phyloP scores from a whole-genome alignment of 805 yeast genomes.

The Candida endomychidarum region DNA sequence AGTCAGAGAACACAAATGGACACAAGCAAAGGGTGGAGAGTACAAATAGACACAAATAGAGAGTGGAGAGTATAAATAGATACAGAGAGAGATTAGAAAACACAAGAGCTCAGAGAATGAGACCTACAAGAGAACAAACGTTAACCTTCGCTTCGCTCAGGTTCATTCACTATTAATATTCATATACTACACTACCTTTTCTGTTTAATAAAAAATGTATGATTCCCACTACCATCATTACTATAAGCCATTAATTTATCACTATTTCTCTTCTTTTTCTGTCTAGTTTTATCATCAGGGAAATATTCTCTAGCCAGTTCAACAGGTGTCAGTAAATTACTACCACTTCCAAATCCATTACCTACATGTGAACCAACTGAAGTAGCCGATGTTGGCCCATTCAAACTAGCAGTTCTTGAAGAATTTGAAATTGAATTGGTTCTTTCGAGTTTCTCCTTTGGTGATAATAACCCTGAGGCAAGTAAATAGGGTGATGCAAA shows the following conservation, averaged over 20 bases:
- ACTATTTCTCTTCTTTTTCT: conserved; percentile 14
- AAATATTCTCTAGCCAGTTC: conserved; percentile 17
- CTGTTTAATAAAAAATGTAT: conserved; percentile 35
- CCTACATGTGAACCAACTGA: conserved; percentile 1
- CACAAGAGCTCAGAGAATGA: too few relatives aligned
- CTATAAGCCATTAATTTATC: conserved; percentile 44
- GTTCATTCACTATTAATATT: too few relatives aligned
- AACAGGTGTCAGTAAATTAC: conserved; percentile 12
- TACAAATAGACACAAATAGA: too few relatives aligned
- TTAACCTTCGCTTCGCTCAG: too few relatives aligned
- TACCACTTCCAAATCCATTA: conserved; percentile 7
- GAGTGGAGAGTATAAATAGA: too few relatives aligned
- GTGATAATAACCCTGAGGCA: conserved; percentile 62
- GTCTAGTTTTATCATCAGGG: conserved; percentile 10
- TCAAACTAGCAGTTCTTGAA: conserved; percentile 12
- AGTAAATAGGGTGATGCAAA: conserved; percentile 68
- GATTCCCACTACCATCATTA: conserved; percentile 40
- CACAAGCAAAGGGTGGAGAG: too few relatives aligned
- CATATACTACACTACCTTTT: too few relatives aligned
- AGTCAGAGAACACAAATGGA: too few relatives aligned
- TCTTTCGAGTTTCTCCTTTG: conserved; percentile 30
- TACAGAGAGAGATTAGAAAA: too few relatives aligned
- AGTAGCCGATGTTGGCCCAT: background rate
- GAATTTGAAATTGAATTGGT: conserved; percentile 8
- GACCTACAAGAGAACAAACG: too few relatives aligned